Percentiles rank a stretch among this genome's conserved stretches.
These are phyloP conservation scores for Bonia amplexicaulis DNA, from an alignment of 176 grass and related monocot species.

Conservation along the genomic window DNA sequence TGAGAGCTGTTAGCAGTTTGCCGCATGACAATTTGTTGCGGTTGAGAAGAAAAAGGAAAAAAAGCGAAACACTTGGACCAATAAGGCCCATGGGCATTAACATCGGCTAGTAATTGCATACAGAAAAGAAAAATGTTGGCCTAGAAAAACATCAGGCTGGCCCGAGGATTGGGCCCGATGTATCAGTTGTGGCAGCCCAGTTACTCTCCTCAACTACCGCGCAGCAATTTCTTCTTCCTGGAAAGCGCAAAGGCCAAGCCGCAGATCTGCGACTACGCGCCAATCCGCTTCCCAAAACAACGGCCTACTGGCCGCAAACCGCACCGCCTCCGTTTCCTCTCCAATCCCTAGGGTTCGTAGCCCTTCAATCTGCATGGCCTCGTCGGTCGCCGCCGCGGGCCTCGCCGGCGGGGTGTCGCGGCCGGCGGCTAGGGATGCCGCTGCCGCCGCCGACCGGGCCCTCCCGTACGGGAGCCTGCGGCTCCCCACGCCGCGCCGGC, in stretches of 20 bases:
- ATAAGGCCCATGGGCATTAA: too few relatives aligned
- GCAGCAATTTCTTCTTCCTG: too few relatives aligned
- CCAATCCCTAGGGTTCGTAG: conserved; percentile 18
- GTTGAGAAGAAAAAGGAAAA: not conserved
- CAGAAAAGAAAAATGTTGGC: not conserved
- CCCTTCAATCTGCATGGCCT: not conserved
- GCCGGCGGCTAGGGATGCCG: not conserved
- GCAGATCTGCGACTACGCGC: not conserved
- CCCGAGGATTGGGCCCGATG: not conserved
- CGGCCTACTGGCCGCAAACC: not conserved
- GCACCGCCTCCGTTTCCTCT: too few relatives aligned
- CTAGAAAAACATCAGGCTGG: not conserved
- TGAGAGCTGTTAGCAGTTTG: not conserved
- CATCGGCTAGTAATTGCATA: not conserved
- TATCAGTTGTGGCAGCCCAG: not conserved
- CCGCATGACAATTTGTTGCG: not conserved
- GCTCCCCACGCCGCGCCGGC: not conserved
- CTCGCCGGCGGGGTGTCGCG: conserved; percentile 13
- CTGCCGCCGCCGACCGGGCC: not conserved
- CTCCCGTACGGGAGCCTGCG: not conserved
- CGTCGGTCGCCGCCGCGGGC: conserved; percentile 8
- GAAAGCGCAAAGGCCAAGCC: not conserved
- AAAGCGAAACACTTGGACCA: not conserved
- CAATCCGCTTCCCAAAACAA: not conserved
- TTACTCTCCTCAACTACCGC: not conserved